Evolutionary conservation across 805 yeast species (phyloP), one percentile per base, ranked within the genome.

Genomic region (Kuraishia floccosa): DNA sequence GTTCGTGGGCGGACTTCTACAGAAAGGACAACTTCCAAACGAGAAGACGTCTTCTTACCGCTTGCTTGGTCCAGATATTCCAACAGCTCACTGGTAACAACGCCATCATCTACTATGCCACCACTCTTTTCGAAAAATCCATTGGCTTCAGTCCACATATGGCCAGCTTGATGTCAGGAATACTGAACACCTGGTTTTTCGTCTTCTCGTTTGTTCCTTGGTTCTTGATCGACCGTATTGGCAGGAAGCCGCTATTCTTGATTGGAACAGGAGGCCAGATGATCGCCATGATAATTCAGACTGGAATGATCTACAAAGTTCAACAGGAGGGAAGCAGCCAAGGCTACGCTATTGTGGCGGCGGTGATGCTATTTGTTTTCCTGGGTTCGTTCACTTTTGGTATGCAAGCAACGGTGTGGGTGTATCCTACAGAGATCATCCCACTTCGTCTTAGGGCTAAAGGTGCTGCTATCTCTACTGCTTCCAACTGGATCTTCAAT

Each of bases 81-180:
- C 74, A 68, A 47, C 81, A 74, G 47, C 54, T 73, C 41, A 68
- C 77, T 18, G 83, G 83, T 40, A 68, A 72, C 67, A 76, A 76
- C 44, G 76, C 72, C 39, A 65, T 73, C 64, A 72, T 76, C 70
- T 76, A 76, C 63, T 76, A 74, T 45, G 50, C 76, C 1, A 68
- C 72, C 1, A 50, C 61, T 49, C 65, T 68, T 29, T 68, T 65
- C 39, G 58, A 57, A 30, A 47, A 58, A 28, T 58, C 59, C 31
- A 52, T 65, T 30, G 58, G 61, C 10, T 52, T 65, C 50, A 31
- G 52, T 11, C 50, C 63, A 2, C 40, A 52, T 16, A 38, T 44
- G 14, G 43, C 68, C 8, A 43, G 55, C 37, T 45, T 57, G 12
- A 44, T 64, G 27, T 65, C 67, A n/a, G 70, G 62, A 17, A 47